Evolutionary conservation across 495 filamentous ascomycete species (phyloP).

Genomic region (Xylaria telfairii): DNA sequence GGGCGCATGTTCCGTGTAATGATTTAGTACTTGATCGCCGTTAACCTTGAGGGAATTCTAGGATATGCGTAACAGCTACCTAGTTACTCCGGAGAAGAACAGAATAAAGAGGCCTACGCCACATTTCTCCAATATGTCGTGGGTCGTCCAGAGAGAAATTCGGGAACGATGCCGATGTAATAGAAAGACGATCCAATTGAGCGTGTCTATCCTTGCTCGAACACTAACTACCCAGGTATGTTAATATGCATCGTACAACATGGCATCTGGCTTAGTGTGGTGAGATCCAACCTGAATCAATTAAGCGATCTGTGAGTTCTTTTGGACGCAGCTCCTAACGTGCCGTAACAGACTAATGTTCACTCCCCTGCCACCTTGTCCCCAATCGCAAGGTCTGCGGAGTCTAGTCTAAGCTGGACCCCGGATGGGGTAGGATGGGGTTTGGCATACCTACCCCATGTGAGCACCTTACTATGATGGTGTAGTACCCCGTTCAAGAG

Average conservation of each 20-base stretch:
- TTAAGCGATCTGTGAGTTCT: constrained; percentile 2
- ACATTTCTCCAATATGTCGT: background rate
- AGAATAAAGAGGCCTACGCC: background rate
- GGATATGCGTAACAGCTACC: constrained; percentile 3
- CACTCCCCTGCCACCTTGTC: constrained; percentile 2
- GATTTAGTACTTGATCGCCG: background rate
- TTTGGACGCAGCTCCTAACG: constrained; percentile 22
- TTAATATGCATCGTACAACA: background rate
- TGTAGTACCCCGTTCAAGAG: constrained; percentile 18
- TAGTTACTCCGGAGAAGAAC: background rate
- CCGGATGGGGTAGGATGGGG: constrained; percentile 32
- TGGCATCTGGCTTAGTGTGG: background rate
- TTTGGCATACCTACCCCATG: constrained; percentile 31
- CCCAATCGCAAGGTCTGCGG: constrained; percentile 18
- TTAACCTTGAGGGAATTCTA: constrained; percentile 4
- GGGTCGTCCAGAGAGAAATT: background rate
- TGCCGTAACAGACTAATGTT: constrained; percentile 17
- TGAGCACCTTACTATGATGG: constrained; percentile 27
- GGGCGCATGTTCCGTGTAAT: background rate
- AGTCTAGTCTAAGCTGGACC: background rate
- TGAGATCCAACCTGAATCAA: background rate
- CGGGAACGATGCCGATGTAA: constrained; percentile 12
- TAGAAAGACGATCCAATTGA: background rate
- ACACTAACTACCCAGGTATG: background rate
- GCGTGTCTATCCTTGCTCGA: background rate